Evolutionary conservation across 2,329 filamentous ascomycete species (phyloP).

Genomic region (Canariomyces notabilis): DNA sequence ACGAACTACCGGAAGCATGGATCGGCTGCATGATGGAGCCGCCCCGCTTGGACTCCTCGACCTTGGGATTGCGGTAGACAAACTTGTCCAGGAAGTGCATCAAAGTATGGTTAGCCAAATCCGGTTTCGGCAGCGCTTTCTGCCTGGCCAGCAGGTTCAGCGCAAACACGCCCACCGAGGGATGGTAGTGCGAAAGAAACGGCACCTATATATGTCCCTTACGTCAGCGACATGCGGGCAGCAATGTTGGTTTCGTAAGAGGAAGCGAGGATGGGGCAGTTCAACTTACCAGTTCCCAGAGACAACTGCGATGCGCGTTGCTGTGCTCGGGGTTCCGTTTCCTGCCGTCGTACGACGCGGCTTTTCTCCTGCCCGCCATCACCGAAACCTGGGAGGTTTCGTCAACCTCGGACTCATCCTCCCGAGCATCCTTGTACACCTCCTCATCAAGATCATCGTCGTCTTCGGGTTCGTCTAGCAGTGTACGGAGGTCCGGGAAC

Average conservation of each 20-base stretch:
- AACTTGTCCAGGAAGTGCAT: conserved; percentile 97
- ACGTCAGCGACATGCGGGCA: too few species aligned
- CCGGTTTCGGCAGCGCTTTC: conserved; percentile 77
- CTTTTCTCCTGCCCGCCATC: conserved; percentile 18
- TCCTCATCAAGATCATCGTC: conserved; percentile 68
- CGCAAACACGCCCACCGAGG: conserved; percentile 83
- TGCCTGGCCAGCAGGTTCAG: conserved; percentile 63
- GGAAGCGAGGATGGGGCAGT: not conserved
- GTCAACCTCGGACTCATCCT: conserved; percentile 55
- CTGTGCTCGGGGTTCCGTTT: conserved; percentile 90
- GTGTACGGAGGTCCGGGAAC: conserved; percentile 73
- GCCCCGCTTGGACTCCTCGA: conserved; percentile 62
- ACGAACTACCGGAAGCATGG: conserved; percentile 45
- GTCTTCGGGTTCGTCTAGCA: conserved; percentile 77
- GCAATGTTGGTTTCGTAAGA: too few species aligned
- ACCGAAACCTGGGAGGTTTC: conserved; percentile 31
- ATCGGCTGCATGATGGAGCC: conserved; percentile 96
- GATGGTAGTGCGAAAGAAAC: conserved; percentile 80
- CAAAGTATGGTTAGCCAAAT: conserved; percentile 82
- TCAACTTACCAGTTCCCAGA: conserved; percentile 77
- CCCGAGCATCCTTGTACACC: conserved; percentile 47
- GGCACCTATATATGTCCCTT: conserved; percentile 56
- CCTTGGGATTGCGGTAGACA: conserved; percentile 92
- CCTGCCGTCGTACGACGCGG: conserved; percentile 67
- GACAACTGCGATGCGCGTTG: conserved; percentile 85